Base-by-base conservation (phyloP, 768 basidiomycete genomes). In the Pholiota molesta region DNA sequence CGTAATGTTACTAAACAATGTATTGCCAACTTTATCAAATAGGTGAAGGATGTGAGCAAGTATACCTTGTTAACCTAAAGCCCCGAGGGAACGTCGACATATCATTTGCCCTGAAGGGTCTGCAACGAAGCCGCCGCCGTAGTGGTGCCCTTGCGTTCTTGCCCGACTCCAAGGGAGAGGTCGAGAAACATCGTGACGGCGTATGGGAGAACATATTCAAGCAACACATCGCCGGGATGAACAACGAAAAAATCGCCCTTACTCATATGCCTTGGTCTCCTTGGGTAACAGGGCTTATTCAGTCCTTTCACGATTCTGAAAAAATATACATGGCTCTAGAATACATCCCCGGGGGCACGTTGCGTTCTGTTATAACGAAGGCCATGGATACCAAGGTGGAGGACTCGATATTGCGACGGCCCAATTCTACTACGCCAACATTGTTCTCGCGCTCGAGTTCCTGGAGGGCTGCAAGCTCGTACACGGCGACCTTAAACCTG, bases 401-500 rank as follows among this genome's bases (percentile, higher is more conserved):
- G 56, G 75, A 9, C 64, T 84, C 9, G 68, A 75, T 6, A 67
- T 74, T 7, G 49, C 69, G 2, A 68, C 65, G 0, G 73, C 76
- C 7, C 74, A 75, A 5, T 89, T 89, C 71, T 88, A 86, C 72
- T 82, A 80, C 64, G 73, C 80, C 26, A 87, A 87, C 64, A 79
- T 87, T 44, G 77, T 78, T 11, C 77, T 78, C 45, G 86, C 75
- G 13, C 66, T 88, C 29, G 73, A 78, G 13, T 84, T 82, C 66
- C 68, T 88, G 1, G 79, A 83, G 56, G 59, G 61, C 0, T 69
- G 78, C 9, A 75, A 73, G n/a, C 72, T 86, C 53, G 75, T 79
- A 7, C 85, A 87, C 60, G 78, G 84, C 19, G 85, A 88, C 66
- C 58, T 88, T 19, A 87, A 87, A 66, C 85, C 86, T 1, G 80